A percentile compares a stretch with the other conserved stretches of the same genome.
Evolutionary conservation across 768 basidiomycete species (phyloP).

Genomic region (Coprinopsis marcescibilis): DNA sequence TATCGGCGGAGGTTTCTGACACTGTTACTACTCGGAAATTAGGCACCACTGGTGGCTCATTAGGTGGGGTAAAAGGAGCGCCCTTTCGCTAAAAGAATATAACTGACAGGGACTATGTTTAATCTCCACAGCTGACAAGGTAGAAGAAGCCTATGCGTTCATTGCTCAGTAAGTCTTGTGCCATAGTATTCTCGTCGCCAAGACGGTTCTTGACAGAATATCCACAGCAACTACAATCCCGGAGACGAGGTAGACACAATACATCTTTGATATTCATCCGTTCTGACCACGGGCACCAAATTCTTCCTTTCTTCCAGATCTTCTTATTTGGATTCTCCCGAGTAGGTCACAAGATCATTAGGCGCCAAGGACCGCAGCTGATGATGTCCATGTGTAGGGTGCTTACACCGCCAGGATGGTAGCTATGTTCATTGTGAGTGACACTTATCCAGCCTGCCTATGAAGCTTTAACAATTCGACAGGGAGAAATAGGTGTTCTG

Average conservation of each 20-base stretch:
- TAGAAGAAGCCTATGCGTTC: conserved; percentile 77
- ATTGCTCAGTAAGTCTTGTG: conserved; percentile 59
- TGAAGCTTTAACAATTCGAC: neutral
- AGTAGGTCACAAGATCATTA: conserved; percentile 27
- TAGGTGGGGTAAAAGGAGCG: conserved; percentile 42
- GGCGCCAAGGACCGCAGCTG: neutral
- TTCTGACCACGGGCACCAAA: neutral
- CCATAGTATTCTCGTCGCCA: neutral
- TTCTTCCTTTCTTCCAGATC: conserved; percentile 36
- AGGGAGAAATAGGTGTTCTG: conserved; percentile 71
- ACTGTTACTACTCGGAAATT: conserved; percentile 4
- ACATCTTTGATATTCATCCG: neutral
- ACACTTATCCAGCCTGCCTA: neutral
- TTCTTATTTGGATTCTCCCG: conserved; percentile 77
- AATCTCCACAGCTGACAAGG: conserved; percentile 49
- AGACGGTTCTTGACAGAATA: no score
- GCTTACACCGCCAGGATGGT: conserved; percentile 76
- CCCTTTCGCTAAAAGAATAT: conserved; percentile 1
- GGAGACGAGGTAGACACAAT: conserved; percentile 56
- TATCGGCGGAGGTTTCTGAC: neutral
- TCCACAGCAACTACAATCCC: conserved; percentile 64
- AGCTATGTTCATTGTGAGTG: conserved; percentile 57
- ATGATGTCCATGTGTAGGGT: conserved; percentile 36
- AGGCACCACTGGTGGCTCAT: conserved; percentile 60
- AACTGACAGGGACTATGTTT: neutral